Percentiles rank a stretch among this genome's conserved stretches.
Conservation (phyloP, 1,284 basidiomycete species). For the Coniferiporia weirii region DNA sequence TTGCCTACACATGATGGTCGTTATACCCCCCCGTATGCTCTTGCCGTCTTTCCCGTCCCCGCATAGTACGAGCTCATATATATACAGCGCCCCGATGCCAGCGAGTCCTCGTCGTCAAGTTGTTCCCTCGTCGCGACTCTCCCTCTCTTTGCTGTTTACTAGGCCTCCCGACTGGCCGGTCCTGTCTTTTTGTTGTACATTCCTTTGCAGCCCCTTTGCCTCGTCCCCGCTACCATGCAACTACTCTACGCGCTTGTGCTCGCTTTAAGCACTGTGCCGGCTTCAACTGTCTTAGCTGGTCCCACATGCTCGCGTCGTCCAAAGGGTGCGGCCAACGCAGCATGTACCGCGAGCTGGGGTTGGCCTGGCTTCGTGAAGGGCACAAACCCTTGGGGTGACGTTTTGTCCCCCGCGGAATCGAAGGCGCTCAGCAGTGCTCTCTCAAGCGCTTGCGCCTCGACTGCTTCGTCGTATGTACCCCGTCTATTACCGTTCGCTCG, state of each 20-base stretch:
- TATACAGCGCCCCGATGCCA: not conserved
- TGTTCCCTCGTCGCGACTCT: slow-evolving; percentile 6
- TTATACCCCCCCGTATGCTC: not conserved
- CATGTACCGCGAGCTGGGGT: slow-evolving; percentile 45
- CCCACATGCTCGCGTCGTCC: slow-evolving; percentile 45
- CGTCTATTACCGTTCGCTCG: not conserved
- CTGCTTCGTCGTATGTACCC: not conserved
- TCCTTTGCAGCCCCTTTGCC: slow-evolving; percentile 22
- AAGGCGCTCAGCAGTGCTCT: not conserved
- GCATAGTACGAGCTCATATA: not conserved
- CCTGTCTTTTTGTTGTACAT: slow-evolving; percentile 20
- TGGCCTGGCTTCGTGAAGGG: slow-evolving; percentile 48
- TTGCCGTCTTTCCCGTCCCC: no score
- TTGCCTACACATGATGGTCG: not conserved
- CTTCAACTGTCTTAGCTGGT: slow-evolving; percentile 34
- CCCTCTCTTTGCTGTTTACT: slow-evolving; percentile 20
- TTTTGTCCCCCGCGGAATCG: slow-evolving; percentile 12
- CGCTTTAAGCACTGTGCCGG: slow-evolving; percentile 27
- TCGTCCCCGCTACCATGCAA: slow-evolving; percentile 28
- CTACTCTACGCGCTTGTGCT: slow-evolving; percentile 33
- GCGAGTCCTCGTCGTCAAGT: not conserved
- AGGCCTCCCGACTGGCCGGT: slow-evolving; percentile 14
- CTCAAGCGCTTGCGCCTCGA: not conserved
- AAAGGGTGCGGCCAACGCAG: slow-evolving; percentile 28
- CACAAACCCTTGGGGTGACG: slow-evolving; percentile 46